Base-by-base conservation (phyloP, 2,329 filamentous ascomycete genomes). In the Xylariaceae sp. region DNA sequence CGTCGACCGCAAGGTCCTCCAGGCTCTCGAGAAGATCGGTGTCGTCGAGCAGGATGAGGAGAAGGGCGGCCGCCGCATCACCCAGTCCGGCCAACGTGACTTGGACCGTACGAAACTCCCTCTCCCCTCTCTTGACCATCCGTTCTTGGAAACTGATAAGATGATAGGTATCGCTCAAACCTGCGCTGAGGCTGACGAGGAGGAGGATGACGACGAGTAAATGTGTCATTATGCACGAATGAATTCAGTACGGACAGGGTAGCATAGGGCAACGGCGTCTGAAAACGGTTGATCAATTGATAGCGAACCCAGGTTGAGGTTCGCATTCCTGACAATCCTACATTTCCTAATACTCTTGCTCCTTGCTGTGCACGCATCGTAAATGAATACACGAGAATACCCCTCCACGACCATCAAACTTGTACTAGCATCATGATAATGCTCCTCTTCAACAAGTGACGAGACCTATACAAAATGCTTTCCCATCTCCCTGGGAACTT, bases 21-120 rank as follows among this genome's bases (percentile, higher is more conserved):
- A 98, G 82, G 80, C 91, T 54, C 87, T 98, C 49, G 93, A 96
- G 87, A 96, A 97, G 87, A 96, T 98, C 66, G 91, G 92, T 73
- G 91, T 98, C 64, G 79, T 98, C 55, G 93, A 98, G 86, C 79
- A 87, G 68, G 92, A 96, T 66, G 92, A 96, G 82, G 92, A 97
- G 62, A 95, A 95, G 83, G 93, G 93, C 75, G 93, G 93, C 68
- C 88, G 93, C 70, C 85, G 93, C 73, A 97, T 98, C 77, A 97
- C 93, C 66, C 90, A 97, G 82, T 83, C 84, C 67, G 93, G 93
- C 70, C 91, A 96, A 84, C 88, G 93, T 81, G 93, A 98, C 86
- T 82, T 98, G 82, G 93, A 97, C 81, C 92, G 82, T 77, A 69
- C 52, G 72, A 69, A 10, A 22, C 17, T 16, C 37, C 1, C 6